These are phyloP conservation scores for Sporothrix globosa DNA, from an alignment of 2,329 filamentous ascomycete genomes.

Conservation along the genomic window DNA sequence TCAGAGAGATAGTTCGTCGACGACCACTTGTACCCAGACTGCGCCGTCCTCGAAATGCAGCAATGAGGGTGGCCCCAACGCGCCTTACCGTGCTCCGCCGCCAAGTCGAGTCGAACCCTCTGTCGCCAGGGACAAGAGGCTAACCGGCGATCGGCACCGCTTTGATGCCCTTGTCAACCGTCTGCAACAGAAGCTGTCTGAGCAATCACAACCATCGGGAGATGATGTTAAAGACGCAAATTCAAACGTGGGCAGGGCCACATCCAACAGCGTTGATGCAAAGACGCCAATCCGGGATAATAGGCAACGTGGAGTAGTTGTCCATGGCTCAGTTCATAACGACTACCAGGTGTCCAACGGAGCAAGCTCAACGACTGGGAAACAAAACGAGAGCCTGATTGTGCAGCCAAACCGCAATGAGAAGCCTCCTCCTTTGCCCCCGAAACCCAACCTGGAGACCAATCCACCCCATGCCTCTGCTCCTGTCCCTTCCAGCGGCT, in stretches of 20 bases:
- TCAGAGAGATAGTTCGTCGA: neutral
- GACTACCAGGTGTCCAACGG: neutral
- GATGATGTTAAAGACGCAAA: neutral
- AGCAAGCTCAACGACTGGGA: neutral
- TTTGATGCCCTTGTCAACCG: constrained; percentile 33
- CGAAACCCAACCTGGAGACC: neutral
- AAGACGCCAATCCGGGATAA: neutral
- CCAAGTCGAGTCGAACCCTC: neutral
- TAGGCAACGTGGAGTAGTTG: neutral
- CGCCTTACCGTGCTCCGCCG: neutral
- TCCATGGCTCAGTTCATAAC: neutral
- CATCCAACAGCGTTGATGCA: neutral
- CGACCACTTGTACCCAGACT: neutral
- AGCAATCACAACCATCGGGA: neutral
- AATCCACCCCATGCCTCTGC: neutral
- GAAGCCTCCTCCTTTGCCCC: neutral
- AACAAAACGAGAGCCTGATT: neutral
- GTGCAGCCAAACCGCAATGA: neutral
- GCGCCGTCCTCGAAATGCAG: neutral
- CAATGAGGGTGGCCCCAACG: neutral
- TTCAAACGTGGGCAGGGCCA: neutral
- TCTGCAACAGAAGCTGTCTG: constrained; percentile 32
- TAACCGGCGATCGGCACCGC: constrained; percentile 25
- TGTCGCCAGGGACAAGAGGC: neutral
- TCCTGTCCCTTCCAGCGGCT: neutral